Evolutionary conservation across 1,284 basidiomycete genomes (phyloP).

Genomic region (Cystobasidium pallidum): DNA sequence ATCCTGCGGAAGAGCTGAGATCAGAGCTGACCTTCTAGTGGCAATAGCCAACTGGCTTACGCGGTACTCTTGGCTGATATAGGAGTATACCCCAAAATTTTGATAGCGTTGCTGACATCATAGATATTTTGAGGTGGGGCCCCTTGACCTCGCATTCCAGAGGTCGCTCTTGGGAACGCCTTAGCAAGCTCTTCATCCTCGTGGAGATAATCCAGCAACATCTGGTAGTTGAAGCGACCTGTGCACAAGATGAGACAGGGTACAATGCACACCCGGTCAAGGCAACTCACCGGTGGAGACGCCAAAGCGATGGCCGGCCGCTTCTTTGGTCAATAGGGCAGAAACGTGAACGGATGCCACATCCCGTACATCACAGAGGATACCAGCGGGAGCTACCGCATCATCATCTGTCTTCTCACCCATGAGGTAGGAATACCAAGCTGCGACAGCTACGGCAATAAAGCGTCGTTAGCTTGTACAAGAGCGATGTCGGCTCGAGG

Average conservation of each 20-base stretch:
- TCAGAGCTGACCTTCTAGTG: background rate
- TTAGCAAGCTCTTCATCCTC: constrained; percentile 22
- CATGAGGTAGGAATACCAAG: constrained; percentile 48
- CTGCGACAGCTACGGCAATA: constrained; percentile 41
- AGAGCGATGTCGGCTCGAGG: background rate
- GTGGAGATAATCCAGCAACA: constrained; percentile 46
- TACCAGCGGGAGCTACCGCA: constrained; percentile 48
- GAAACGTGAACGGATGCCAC: constrained; percentile 56
- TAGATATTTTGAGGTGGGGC: constrained; percentile 47
- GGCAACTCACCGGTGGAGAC: constrained; percentile 47
- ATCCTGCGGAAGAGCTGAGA: background rate
- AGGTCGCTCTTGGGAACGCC: constrained; percentile 46
- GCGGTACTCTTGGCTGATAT: constrained; percentile 45
- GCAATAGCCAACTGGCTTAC: background rate
- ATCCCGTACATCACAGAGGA: constrained; percentile 57
- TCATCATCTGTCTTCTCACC: constrained; percentile 47
- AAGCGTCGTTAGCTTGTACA: background rate
- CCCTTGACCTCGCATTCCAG: constrained; percentile 30
- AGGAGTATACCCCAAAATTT: constrained; percentile 45
- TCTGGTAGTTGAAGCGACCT: constrained; percentile 48
- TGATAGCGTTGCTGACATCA: constrained; percentile 45
- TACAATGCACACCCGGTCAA: too few relatives aligned
- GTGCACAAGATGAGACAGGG: too few relatives aligned
- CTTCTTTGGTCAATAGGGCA: constrained; percentile 52
- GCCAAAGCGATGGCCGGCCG: constrained; percentile 55